Evolutionary conservation across 306 rosid species (phyloP), one percentile per base, ranked within the genome.

Genomic region (Coriaria nepalensis): DNA sequence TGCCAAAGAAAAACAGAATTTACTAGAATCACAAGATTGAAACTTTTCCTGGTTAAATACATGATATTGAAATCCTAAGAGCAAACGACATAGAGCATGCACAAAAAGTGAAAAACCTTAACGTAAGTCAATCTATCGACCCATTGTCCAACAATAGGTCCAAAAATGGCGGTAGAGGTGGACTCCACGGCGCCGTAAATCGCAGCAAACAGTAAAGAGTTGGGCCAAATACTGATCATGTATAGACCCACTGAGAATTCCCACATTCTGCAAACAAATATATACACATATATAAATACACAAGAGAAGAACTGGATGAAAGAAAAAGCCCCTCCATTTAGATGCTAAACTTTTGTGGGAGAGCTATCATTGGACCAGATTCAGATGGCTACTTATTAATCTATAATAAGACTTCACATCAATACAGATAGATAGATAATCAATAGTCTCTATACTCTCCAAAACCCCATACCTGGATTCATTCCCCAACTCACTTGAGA

Each of bases 171-270:
- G 7, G 78, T 68, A 50, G 95, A 74, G 49, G 93, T 84, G 60
- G 90, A 78, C 73, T 88, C 97, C 49, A 81, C 68, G 5, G 72
- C 90, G 49, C 97, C 97, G 65, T 88, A 88, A 13, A 77, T 62
- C n/a, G 97, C 97, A 9, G 90, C 90, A 49, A 66, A 74, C 6
- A 88, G 76, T 52, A 88, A 53, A 0, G 95, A 88, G 52, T 84
- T 75, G 33, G 97, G 97, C 97, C 97, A 88, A 48, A 88, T 44
- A 63, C 48, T 66, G 59, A 88, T 84, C 97, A 84, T 88, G 52
- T 83, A 88, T 20, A 88, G 70, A 49, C 93, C 93, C 59, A 88
- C 95, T 20, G 97, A 88, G 58, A 84, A 88, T 73, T 88, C 97
- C 97, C 97, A 88, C 97, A 81, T 84, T 66, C 97, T 88, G 74